Base-by-base conservation (phyloP, 176 grass and related monocot species). In the Poa annua region DNA sequence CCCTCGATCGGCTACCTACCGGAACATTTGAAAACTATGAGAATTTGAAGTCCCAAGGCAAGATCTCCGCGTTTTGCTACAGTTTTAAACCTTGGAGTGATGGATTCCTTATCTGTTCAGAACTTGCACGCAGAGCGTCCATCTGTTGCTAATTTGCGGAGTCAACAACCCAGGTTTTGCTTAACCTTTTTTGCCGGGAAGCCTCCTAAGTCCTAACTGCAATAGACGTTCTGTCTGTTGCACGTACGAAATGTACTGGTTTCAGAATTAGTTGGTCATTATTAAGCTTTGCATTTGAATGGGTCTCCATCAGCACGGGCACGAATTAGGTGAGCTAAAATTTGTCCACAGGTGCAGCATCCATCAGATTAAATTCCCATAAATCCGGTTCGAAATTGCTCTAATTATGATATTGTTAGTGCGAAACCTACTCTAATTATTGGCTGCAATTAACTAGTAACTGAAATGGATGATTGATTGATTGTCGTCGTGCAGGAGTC, bases 401-500 rank as follows among this genome's bases (percentile, higher is more conserved):
- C 45, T 61, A 36, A 29, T 73, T 25, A 84, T 48, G 36, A 64
- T 33, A 16, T 78, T 44, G 13, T 29, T 79, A 7, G 21, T 42
- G 42, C n/a, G 12, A 78, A 60, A 60, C 54, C 53, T 41, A 13
- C 8, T 45, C 24, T 0, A 29, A 2, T 24, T 7, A 8, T 29
- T 42, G 14, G n/a, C 10, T 14, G 80, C 53, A 11, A 50, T 50
- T 72, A 24, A 5, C 29, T 29, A 29, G 2, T 29, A 2, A 29
- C 24, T 47, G 50, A 42, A 33, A 32, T 11, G 36, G 64, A 13
- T 26, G 51, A 13, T 26, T 29, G 51, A 13, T 26, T 29, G 3
- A 65, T 48, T 25, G 20, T 48, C 2, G 12, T 61, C 2, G 21
- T 89, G 72, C 85, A 91, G 86, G 88, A 86, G 42, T 89, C 92